phyloP scores from a whole-genome alignment of 2,329 filamentous ascomycete species.

The Colletotrichum filicis region DNA sequence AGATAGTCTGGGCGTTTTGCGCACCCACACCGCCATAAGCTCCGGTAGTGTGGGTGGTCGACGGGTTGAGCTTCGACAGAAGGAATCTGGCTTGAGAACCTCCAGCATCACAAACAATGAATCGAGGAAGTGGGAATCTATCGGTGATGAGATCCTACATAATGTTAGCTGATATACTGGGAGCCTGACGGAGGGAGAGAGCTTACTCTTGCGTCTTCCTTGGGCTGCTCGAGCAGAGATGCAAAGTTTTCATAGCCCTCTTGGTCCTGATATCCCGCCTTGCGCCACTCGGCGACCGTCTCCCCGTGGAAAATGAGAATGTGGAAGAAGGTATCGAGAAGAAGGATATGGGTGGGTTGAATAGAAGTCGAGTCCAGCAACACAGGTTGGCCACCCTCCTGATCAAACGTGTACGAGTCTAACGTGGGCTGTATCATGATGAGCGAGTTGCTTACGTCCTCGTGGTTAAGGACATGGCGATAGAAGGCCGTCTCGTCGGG shows the following conservation, averaged over 20 bases:
- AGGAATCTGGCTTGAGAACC: slow-evolving; percentile 86
- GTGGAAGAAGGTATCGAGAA: slow-evolving; percentile 99
- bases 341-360: slow-evolving; percentile 90
- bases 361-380: slow-evolving; percentile 96
- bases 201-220: slow-evolving; percentile 93
- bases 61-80: slow-evolving; percentile 95
- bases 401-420: slow-evolving; percentile 96
- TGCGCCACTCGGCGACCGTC: slow-evolving; percentile 97
- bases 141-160: slow-evolving; percentile 92
- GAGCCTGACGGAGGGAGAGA: neutral
- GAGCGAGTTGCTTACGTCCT: slow-evolving; percentile 95
- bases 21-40: slow-evolving; percentile 88
- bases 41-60: slow-evolving; percentile 93
- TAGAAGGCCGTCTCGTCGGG: slow-evolving; percentile 99
- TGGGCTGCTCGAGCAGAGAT: slow-evolving; percentile 86
- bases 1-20: slow-evolving; percentile 95
- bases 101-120: slow-evolving; percentile 98
- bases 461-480: slow-evolving; percentile 94
- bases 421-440: slow-evolving; percentile 99
- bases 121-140: slow-evolving; percentile 96
- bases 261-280: slow-evolving; percentile 97
- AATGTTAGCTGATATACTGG: slow-evolving; percentile 33
- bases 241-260: slow-evolving; percentile 98
- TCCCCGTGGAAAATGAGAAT: slow-evolving; percentile 99
- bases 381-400: slow-evolving; percentile 93